These are phyloP conservation scores for Malus sieversii DNA, from an alignment of 306 rosid genomes.

Conservation along the genomic window DNA sequence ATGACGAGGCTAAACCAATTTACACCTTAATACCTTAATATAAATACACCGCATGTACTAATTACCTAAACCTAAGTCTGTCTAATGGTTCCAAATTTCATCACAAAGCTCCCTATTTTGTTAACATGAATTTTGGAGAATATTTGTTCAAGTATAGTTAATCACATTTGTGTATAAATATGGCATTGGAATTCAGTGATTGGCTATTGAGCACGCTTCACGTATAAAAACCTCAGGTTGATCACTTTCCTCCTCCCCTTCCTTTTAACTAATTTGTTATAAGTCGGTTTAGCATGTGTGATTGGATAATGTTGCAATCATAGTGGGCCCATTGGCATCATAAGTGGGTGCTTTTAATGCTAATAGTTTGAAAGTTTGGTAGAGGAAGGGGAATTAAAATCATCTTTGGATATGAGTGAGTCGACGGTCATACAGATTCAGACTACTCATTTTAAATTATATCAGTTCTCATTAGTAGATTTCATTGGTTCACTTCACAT, in stretches of 20 bases:
- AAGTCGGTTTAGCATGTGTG: background rate
- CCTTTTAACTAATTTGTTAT: background rate
- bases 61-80: background rate
- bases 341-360: background rate
- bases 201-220: background rate
- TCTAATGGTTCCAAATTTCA: background rate
- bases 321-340: too few relatives aligned
- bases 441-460: too few relatives aligned
- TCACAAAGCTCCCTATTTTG: background rate
- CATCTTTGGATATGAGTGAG: too few relatives aligned
- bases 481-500: too few relatives aligned
- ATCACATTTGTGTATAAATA: background rate
- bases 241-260: background rate
- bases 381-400: background rate
- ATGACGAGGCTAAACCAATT: too few relatives aligned
- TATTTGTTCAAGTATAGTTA: background rate
- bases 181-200: background rate
- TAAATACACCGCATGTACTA: too few relatives aligned
- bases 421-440: rapidly evolving
- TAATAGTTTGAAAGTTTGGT: too few relatives aligned
- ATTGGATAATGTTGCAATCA: background rate
- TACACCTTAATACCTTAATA: too few relatives aligned
- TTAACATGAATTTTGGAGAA: background rate
- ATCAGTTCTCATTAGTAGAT: too few relatives aligned
- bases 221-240: background rate